phyloP scores from a whole-genome alignment of 805 yeast genomes.

The Dipodascopsis uninucleata region DNA sequence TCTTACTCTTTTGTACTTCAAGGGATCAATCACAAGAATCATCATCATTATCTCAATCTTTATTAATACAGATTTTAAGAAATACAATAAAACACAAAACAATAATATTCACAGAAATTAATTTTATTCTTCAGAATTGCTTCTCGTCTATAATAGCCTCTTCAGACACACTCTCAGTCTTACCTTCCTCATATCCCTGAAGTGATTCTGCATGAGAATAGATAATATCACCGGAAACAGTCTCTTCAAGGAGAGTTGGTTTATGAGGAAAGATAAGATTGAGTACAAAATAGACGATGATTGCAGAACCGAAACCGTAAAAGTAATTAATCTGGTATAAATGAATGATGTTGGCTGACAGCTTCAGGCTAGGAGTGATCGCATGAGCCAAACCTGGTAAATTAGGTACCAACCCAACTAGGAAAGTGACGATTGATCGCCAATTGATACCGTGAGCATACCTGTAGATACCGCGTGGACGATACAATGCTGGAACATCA shows the following conservation, averaged over 20 bases:
- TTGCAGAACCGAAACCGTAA: slow-evolving; percentile 29
- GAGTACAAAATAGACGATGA: slow-evolving; percentile 21
- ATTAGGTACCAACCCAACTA: slow-evolving; percentile 26
- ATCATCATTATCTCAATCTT: too few species aligned
- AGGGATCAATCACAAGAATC: too few species aligned
- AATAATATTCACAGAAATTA: too few species aligned
- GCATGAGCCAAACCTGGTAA: slow-evolving; percentile 32
- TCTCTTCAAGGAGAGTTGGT: slow-evolving; percentile 12
- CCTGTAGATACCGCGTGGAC: slow-evolving; percentile 41
- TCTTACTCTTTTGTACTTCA: too few species aligned
- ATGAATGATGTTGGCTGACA: slow-evolving; percentile 29
- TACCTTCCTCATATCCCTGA: too few species aligned
- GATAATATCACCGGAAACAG: slow-evolving; percentile 13
- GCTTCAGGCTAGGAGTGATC: slow-evolving; percentile 15
- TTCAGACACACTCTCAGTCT: background rate
- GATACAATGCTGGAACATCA: slow-evolving; percentile 27
- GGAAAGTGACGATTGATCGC: slow-evolving; percentile 41
- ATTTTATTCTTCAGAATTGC: too few species aligned
- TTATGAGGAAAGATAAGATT: slow-evolving; percentile 22
- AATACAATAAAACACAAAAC: too few species aligned
- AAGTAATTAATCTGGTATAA: slow-evolving; percentile 30
- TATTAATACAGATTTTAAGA: too few species aligned
- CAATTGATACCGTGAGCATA: slow-evolving; percentile 46
- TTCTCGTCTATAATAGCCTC: too few species aligned
- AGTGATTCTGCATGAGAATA: too few species aligned